These are phyloP conservation scores for Hamamelis virginiana DNA, from an alignment of 164 flowering plant genomes.

Conservation along the genomic window DNA sequence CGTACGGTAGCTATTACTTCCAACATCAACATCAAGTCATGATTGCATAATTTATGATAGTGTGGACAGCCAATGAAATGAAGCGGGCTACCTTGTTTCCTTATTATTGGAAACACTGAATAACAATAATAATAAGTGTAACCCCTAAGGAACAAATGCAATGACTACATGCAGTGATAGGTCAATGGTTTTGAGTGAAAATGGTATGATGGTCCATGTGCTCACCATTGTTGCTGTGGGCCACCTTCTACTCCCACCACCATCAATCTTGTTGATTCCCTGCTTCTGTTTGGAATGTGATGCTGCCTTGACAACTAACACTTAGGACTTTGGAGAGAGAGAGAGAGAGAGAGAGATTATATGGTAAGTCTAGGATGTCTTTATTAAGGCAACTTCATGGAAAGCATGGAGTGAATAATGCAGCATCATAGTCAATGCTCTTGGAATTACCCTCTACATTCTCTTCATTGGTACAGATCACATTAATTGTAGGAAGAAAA, in stretches of 20 bases:
- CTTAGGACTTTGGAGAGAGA: no score
- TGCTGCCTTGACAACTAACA: slow-evolving; percentile 3
- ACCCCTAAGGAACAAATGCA: slow-evolving; percentile 7
- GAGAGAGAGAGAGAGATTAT: no score
- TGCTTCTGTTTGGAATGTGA: neutral
- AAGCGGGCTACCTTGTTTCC: neutral
- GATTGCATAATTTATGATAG: neutral
- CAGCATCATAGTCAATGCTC: no score
- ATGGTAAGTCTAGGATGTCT: no score
- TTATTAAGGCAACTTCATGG: no score
- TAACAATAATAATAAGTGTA: neutral
- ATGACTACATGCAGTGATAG: slow-evolving; percentile 5
- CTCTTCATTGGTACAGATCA: slow-evolving; percentile 2
- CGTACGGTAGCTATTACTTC: neutral
- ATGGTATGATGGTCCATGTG: slow-evolving; percentile 15
- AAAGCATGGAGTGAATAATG: no score
- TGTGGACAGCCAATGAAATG: neutral
- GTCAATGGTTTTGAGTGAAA: neutral
- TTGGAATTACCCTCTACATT: no score
- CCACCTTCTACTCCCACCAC: slow-evolving; percentile 9
- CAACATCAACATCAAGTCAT: slow-evolving; percentile 4
- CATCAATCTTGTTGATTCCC: neutral
- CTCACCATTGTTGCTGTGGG: slow-evolving; percentile 15
- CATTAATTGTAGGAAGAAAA: slow-evolving; percentile 7
- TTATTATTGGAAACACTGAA: neutral